phyloP scores from a whole-genome alignment of 805 yeast genomes.

The Wickerhamiella lipophila region DNA sequence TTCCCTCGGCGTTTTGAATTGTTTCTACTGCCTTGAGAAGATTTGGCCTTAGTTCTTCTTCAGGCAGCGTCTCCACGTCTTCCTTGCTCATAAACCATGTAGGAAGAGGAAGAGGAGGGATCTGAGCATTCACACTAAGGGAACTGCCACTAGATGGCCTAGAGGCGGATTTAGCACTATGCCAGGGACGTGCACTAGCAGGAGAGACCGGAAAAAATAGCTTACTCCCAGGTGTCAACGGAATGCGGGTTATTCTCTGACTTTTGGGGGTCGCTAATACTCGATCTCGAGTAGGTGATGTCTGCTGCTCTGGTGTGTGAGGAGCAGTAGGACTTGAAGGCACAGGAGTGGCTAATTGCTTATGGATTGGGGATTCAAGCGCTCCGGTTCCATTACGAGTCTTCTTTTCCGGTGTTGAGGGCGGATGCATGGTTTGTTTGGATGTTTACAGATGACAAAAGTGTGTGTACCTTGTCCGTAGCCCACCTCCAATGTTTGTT shows the following conservation, averaged over 20 bases:
- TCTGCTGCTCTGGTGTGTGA: conserved; percentile 7
- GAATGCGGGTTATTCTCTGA: not conserved
- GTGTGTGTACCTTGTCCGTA: not conserved
- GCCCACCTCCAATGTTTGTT: no score
- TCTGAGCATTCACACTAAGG: conserved; percentile 3
- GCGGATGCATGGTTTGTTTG: not conserved
- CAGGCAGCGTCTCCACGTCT: conserved; percentile 14
- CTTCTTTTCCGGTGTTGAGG: conserved; percentile 4
- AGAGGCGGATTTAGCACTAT: not conserved
- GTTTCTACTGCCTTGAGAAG: conserved; percentile 19
- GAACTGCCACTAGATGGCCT: not conserved
- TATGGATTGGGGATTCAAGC: conserved; percentile 1
- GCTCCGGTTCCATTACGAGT: not conserved
- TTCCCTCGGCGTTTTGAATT: conserved; percentile 18
- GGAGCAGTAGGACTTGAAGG: conserved; percentile 9
- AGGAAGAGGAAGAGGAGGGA: conserved; percentile 22
- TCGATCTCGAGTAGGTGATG: not conserved
- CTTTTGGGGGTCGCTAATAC: conserved; percentile 3
- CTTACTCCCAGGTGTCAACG: conserved; percentile 8
- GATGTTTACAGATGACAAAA: conserved; percentile 1
- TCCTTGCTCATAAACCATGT: conserved; percentile 18
- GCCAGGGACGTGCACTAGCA: conserved; percentile 1
- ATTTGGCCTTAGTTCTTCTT: conserved; percentile 13
- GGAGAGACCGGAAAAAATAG: conserved; percentile 6
- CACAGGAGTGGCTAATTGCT: conserved; percentile 8